A percentile compares a stretch with the other conserved stretches of the same genome.
phyloP scores from a whole-genome alignment of 768 basidiomycete genomes.

The Boletus bicolor region DNA sequence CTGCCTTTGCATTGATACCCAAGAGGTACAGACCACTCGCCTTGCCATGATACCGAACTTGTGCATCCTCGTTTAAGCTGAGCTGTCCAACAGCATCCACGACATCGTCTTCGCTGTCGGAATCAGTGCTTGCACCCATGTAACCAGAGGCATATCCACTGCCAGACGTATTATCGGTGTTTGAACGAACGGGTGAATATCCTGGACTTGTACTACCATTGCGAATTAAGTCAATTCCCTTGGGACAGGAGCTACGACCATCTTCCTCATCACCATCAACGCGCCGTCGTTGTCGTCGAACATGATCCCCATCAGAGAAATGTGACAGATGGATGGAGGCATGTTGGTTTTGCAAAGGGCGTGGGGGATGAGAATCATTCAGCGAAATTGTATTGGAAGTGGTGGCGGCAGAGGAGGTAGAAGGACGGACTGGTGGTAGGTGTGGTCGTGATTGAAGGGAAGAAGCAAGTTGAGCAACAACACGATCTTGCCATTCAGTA shows the following conservation, averaged over 20 bases:
- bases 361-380: constrained; percentile 12
- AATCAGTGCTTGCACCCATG: constrained; percentile 32
- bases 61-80: constrained; percentile 81
- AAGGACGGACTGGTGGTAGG: background rate
- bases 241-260: constrained; percentile 7
- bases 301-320: constrained; percentile 27
- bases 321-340: constrained; percentile 13
- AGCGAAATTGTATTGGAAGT: constrained; percentile 8
- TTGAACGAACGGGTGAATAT: constrained; percentile 15
- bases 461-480: constrained; percentile 32
- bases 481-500: constrained; percentile 80
- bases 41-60: constrained; percentile 85
- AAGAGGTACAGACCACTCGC: constrained; percentile 77
- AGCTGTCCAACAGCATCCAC: constrained; percentile 80
- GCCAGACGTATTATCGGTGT: constrained; percentile 12
- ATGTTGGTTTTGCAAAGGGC: constrained; percentile 3
- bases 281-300: constrained; percentile 50
- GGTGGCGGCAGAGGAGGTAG: background rate
- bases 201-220: constrained; percentile 19
- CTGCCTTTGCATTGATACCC: constrained; percentile 55
- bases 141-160: constrained; percentile 24
- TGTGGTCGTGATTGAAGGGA: constrained; percentile 16
- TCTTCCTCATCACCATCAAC: constrained; percentile 27
- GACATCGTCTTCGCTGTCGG: constrained; percentile 43
- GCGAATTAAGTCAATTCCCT: constrained; percentile 1